These are phyloP conservation scores for Clausena lansium DNA, from an alignment of 345 rosid species.

Conservation along the genomic window DNA sequence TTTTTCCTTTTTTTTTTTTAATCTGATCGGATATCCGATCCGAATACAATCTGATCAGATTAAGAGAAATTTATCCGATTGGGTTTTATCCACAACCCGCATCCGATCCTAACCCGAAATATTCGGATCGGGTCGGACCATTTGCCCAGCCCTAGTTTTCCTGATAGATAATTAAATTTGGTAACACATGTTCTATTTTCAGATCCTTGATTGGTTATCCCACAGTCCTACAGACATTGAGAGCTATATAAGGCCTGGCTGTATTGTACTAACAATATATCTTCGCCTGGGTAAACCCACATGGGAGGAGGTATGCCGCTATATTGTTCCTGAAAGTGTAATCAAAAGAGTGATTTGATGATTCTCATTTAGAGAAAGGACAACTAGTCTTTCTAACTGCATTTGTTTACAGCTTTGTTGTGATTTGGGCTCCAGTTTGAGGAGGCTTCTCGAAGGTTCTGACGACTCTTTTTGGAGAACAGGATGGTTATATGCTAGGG, in stretches of 20 bases:
- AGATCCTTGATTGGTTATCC: slow-evolving; percentile 68
- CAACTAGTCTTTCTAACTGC: slow-evolving; percentile 5
- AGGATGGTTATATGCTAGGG: slow-evolving; percentile 63
- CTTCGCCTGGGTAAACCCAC: slow-evolving; percentile 42
- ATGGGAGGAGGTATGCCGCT: slow-evolving; percentile 59
- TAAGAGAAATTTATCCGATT: too few species aligned
- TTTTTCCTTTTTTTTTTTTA: too few species aligned
- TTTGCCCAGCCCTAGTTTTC: too few species aligned
- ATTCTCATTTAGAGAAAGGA: background rate
- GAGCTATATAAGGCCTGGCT: slow-evolving; percentile 79
- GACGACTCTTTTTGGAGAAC: slow-evolving; percentile 57
- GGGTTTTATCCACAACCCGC: too few species aligned
- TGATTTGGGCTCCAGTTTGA: slow-evolving; percentile 57
- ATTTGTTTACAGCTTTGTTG: slow-evolving; percentile 41
- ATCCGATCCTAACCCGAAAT: too few species aligned
- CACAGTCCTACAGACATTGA: slow-evolving; percentile 71
- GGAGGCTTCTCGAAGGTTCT: slow-evolving; percentile 49
- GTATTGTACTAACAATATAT: slow-evolving; percentile 63
- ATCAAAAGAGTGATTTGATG: background rate
- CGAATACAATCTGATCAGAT: too few species aligned
- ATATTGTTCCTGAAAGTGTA: slow-evolving; percentile 1
- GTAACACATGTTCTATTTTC: slow-evolving; percentile 24
- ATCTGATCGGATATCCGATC: too few species aligned
- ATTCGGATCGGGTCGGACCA: too few species aligned
- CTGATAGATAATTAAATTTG: slow-evolving; percentile 11